phyloP scores from a whole-genome alignment of 2,329 filamentous ascomycete species.

The Cercospora sojina region DNA sequence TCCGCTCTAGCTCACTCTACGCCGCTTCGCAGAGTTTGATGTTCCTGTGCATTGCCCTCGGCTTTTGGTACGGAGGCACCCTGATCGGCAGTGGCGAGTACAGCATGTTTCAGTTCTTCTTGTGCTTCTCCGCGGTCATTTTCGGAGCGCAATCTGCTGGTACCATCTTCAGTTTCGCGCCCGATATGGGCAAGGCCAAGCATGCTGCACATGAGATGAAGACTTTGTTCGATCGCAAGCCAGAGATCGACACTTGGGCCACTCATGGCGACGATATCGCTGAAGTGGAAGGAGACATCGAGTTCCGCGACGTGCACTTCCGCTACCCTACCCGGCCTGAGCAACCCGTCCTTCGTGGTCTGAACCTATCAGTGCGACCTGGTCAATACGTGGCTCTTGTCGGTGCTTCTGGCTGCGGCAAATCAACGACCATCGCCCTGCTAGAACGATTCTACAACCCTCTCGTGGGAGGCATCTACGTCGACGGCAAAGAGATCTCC shows the following conservation, averaged over 20 bases:
- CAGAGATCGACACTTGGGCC: constrained; percentile 80
- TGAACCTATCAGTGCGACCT: constrained; percentile 71
- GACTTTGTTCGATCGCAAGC: constrained; percentile 77
- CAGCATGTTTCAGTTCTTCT: constrained; percentile 81
- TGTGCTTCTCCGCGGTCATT: constrained; percentile 83
- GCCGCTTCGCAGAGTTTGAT: constrained; percentile 80
- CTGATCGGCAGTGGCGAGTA: constrained; percentile 72
- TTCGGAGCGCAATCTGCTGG: constrained; percentile 92
- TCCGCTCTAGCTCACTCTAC: constrained; percentile 76
- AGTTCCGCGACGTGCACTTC: constrained; percentile 93
- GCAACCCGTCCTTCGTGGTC: constrained; percentile 83
- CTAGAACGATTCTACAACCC: constrained; percentile 95
- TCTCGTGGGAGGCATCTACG: constrained; percentile 71
- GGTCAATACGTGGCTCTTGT: constrained; percentile 87
- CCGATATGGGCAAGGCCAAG: constrained; percentile 91
- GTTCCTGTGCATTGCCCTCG: constrained; percentile 80
- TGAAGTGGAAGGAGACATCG: constrained; percentile 71
- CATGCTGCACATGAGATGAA: constrained; percentile 79
- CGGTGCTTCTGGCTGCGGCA: constrained; percentile 91
- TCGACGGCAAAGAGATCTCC: constrained; percentile 82
- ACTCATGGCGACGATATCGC: constrained; percentile 63
- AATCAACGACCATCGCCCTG: constrained; percentile 88
- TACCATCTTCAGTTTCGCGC: constrained; percentile 82
- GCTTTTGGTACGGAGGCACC: constrained; percentile 88
- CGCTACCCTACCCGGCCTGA: constrained; percentile 88